A percentile compares a stretch with the other conserved stretches of the same genome.
Conservation (phyloP, 148 eudicot species). For the Rhododendron mucronatum region DNA sequence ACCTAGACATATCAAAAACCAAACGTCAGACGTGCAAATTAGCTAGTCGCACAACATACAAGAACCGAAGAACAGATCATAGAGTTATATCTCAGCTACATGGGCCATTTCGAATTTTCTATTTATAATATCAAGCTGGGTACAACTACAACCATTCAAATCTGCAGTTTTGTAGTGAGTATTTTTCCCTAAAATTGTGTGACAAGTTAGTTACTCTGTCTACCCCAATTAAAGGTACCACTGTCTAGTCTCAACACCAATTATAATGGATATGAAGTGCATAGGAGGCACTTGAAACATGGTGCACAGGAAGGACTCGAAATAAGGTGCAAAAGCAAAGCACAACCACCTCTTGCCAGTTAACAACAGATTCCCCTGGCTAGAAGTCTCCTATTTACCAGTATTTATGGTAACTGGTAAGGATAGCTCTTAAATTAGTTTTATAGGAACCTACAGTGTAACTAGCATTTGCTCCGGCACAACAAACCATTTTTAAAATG, state of each 20-base stretch:
- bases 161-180: not conserved
- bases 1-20: slow-evolving; percentile 38
- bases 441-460: not conserved
- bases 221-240: not conserved
- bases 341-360: not conserved
- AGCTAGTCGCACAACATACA: not conserved
- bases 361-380: not conserved
- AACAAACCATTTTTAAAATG: not conserved
- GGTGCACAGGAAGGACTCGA: not conserved
- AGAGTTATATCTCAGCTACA: not conserved
- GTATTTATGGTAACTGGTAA: not conserved
- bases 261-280: not conserved
- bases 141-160: not conserved
- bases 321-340: slow-evolving; percentile 3
- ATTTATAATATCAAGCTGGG: not conserved
- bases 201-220: not conserved
- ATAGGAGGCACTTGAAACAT: not conserved
- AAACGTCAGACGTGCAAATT: slow-evolving; percentile 7
- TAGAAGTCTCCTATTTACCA: not conserved
- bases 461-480: not conserved
- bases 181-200: not conserved
- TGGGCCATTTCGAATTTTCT: not conserved
- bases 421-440: not conserved
- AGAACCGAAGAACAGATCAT: not conserved
- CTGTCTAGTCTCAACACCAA: not conserved